Conservation (phyloP, 441 rosid species). For the Arabidopsis lyrata region DNA sequence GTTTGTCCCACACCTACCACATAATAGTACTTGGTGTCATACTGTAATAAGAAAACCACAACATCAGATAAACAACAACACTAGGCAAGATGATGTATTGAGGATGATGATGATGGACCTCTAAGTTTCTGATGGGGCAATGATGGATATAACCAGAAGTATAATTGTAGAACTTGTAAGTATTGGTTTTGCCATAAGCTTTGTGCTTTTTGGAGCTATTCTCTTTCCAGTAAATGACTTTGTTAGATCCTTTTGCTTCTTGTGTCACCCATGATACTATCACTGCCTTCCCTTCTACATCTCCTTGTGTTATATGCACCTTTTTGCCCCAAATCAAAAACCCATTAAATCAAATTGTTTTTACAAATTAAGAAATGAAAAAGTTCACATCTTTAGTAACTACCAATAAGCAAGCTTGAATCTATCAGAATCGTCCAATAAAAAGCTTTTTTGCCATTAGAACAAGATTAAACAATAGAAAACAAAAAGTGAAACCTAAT, state of each 20-base stretch:
- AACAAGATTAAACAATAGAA: not conserved
- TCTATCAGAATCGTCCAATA: not conserved
- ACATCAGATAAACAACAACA: not conserved
- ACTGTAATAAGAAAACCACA: conserved; percentile 49
- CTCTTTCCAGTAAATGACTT: conserved; percentile 73
- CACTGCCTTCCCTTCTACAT: conserved; percentile 72
- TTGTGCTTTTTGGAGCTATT: conserved; percentile 45
- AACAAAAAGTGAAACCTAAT: conserved; percentile 3
- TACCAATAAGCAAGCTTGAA: conserved; percentile 21
- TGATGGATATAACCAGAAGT: conserved; percentile 91
- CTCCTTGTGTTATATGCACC: conserved; percentile 97
- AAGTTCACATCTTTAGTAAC: not conserved
- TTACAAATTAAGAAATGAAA: not conserved
- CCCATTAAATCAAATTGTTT: not conserved
- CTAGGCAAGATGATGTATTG: conserved; percentile 7
- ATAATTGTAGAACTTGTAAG: conserved; percentile 66
- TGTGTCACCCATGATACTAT: conserved; percentile 92
- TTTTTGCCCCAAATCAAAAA: conserved; percentile 31
- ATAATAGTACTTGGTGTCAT: conserved; percentile 73
- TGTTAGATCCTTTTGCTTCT: conserved; percentile 64
- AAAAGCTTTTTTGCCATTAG: not conserved
- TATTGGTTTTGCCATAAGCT: conserved; percentile 57
- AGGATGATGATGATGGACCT: conserved; percentile 52
- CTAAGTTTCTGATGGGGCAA: conserved; percentile 64
- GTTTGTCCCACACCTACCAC: conserved; percentile 64